Base-by-base conservation (phyloP, 768 basidiomycete genomes). In the Xerocomus spinulosus region DNA sequence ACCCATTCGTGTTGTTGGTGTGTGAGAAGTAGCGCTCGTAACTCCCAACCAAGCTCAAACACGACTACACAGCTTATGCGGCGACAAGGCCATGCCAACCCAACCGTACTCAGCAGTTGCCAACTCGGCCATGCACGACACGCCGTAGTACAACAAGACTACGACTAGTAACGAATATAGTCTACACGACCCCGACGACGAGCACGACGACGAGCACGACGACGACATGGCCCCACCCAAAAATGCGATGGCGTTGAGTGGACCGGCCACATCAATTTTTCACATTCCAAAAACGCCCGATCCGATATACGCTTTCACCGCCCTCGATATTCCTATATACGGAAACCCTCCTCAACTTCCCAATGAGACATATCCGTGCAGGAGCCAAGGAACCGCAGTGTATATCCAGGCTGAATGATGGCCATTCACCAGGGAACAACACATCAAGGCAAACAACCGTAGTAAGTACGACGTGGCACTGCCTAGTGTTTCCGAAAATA, bases 41-140 rank as follows among this genome's bases (percentile, higher is more conserved):
- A 52, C 44, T 37, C 39, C 29, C 62, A 66, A 66, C 62, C 59
- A 61, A 51, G 58, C 50, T 66, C 66, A 66, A 66, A 66, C 64
- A 66, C 53, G 56, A 42, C 66, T 61, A 66, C 63, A 66, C 65
- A 66, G 56, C 57, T 47, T 28, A 33, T 48, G 32, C 43, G 42
- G 42, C 42, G 42, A 43, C 45, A 29, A 33, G 38, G 34, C 23
- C 33, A 43, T 35, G 28, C 51, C 30, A 46, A 25, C 29, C 18
- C n/a, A n/a, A n/a, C n/a, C n/a, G n/a, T n/a, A n/a, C 17, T 25
- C n/a, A 41, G 5, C 12, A 10, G 44, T 20, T 37, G 35, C 14
- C 40, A 26, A 15, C 47, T 47, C 57, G 48, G 57, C 56, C 50
- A 46, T 18, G 29, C 26, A 25, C 39, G 32, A 45, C 34, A 21